Conservation (phyloP, 768 basidiomycete species). For the Leccinum truebloodii region DNA sequence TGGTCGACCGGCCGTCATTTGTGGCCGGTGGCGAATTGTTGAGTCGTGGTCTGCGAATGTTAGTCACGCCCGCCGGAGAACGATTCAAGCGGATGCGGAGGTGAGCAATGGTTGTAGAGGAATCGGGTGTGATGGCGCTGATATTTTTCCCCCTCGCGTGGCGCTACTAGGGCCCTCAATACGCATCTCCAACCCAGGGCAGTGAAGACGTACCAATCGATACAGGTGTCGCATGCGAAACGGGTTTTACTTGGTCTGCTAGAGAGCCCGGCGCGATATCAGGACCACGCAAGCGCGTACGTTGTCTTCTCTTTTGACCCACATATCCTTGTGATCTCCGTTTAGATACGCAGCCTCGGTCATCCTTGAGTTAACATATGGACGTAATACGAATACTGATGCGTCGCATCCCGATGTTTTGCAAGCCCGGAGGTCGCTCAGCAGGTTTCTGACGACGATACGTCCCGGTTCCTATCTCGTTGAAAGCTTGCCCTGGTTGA, state of each 20-base stretch:
- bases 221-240: constrained; percentile 39
- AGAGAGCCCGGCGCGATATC: constrained; percentile 13
- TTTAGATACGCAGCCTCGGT: constrained; percentile 19
- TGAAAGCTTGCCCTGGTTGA: constrained; percentile 33
- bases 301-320: constrained; percentile 37
- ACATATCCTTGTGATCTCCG: not conserved
- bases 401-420: constrained; percentile 20
- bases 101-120: constrained; percentile 28
- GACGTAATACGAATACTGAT: constrained; percentile 15
- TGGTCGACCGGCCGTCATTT: constrained; percentile 30
- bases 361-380: constrained; percentile 22
- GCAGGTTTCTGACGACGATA: constrained; percentile 23
- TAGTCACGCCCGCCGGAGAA: constrained; percentile 51
- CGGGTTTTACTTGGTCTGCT: constrained; percentile 13
- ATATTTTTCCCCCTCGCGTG: not conserved
- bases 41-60: constrained; percentile 52
- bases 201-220: constrained; percentile 43
- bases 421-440: constrained; percentile 21
- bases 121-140: not conserved
- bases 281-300: constrained; percentile 33
- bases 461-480: constrained; percentile 36
- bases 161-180: constrained; percentile 48
- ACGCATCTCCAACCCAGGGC: constrained; percentile 52
- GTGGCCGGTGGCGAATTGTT: constrained; percentile 53
- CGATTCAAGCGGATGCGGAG: constrained; percentile 56